Evolutionary conservation across 352 stramenopile species (phyloP).

Genomic region (Phytophthora chlamydospora): DNA sequence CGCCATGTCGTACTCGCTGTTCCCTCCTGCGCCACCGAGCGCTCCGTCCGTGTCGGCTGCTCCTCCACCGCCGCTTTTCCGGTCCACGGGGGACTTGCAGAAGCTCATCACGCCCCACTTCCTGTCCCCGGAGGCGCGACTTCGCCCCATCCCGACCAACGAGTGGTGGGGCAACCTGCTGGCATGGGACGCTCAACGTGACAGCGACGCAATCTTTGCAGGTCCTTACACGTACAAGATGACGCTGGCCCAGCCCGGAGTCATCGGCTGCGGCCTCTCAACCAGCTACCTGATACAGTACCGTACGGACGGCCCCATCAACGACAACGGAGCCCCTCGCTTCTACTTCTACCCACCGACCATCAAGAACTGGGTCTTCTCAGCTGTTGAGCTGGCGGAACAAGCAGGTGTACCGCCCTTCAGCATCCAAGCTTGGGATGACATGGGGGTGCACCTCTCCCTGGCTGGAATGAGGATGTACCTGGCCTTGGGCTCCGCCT

Average conservation of each 20-base stretch:
- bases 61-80: conserved; percentile 50
- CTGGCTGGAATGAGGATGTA: conserved; percentile 60
- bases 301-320: conserved; percentile 62
- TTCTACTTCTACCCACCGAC: conserved; percentile 84
- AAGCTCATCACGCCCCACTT: conserved; percentile 60
- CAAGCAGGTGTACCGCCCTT: conserved; percentile 27
- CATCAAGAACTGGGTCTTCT: conserved; percentile 81
- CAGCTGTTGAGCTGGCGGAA: conserved; percentile 49
- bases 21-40: conserved; percentile 13
- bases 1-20: conserved; percentile 32
- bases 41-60: conserved; percentile 4
- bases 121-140: conserved; percentile 32
- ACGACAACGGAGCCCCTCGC: conserved; percentile 84
- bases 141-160: conserved; percentile 72
- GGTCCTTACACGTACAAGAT: conserved; percentile 77
- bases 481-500: conserved; percentile 74
- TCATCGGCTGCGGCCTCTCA: conserved; percentile 57
- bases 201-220: conserved; percentile 78
- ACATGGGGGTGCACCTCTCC: conserved; percentile 67
- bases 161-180: conserved; percentile 88
- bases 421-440: conserved; percentile 74
- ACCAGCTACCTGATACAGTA: conserved; percentile 81
- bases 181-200: conserved; percentile 54
- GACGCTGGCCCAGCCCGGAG: conserved; percentile 34
- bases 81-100: conserved; percentile 51